Conservation (phyloP, 768 basidiomycete species). For the Clavaria fumosa region DNA sequence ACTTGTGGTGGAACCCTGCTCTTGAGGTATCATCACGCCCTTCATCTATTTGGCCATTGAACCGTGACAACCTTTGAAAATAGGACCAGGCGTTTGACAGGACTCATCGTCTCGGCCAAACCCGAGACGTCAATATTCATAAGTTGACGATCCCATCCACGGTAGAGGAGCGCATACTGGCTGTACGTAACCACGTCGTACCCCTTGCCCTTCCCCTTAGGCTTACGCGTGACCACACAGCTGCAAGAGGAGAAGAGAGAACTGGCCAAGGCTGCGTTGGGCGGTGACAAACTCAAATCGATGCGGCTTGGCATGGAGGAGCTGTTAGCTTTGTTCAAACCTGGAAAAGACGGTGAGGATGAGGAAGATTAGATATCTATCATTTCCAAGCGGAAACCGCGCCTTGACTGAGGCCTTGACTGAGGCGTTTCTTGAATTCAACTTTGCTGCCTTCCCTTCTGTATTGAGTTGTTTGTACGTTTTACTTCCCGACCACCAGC, state of each 20-base stretch:
- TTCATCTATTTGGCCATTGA: neutral
- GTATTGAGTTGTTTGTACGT: too few relatives aligned
- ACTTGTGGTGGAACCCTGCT: slow-evolving; percentile 93
- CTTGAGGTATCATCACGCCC: slow-evolving; percentile 52
- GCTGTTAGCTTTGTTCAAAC: slow-evolving; percentile 63
- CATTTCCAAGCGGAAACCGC: neutral
- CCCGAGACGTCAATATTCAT: slow-evolving; percentile 71
- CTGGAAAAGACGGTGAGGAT: slow-evolving; percentile 41
- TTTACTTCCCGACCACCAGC: too few relatives aligned
- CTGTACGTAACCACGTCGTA: slow-evolving; percentile 23
- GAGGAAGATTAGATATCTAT: slow-evolving; percentile 17
- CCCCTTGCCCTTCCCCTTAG: slow-evolving; percentile 1
- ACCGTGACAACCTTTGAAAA: slow-evolving; percentile 2
- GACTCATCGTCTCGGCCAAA: slow-evolving; percentile 83
- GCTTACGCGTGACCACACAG: too few relatives aligned
- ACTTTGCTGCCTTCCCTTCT: too few relatives aligned
- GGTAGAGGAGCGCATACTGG: slow-evolving; percentile 77
- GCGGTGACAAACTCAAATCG: slow-evolving; percentile 79
- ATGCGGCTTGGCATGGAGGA: slow-evolving; percentile 77
- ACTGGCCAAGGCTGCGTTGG: slow-evolving; percentile 68
- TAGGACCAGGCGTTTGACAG: slow-evolving; percentile 91
- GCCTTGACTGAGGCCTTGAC: too few relatives aligned
- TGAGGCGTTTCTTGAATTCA: too few relatives aligned
- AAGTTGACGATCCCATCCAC: slow-evolving; percentile 79
- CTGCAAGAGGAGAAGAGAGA: slow-evolving; percentile 89